Base-by-base conservation (phyloP, 306 rosid genomes). In the Crotalaria pallida region DNA sequence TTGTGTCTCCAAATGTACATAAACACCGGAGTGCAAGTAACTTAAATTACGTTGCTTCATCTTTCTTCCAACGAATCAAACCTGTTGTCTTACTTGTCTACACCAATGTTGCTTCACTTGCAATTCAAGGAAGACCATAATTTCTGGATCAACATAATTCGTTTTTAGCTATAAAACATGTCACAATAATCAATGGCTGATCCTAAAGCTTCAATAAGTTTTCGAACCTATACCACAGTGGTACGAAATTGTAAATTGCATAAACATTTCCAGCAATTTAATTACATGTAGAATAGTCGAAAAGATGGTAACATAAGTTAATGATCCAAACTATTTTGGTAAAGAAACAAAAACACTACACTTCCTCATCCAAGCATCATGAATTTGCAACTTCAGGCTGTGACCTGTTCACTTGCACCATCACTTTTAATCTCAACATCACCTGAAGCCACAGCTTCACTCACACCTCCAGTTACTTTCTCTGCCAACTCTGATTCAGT, bases 391-490 rank as follows among this genome's bases (percentile, higher is more conserved):
- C 40, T 69, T 82, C 74, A 81, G 52, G 80, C 82, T 10, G 65
- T 73, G 55, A 77, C 58, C 82, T 66, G 77, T 47, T 81, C 73
- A 40, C 31, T 68, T 66, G 80, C 69, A 26, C 69, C 71, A 27
- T 83, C 89, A 59, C 65, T 72, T 68, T 52, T 84, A 69, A 77
- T 61, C 65, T 65, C 84, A 31, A 44, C 47, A 16, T 67, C 81
- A 2, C 16, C 48, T 8, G 71, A 70, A 52, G 59, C 73, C 47
- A 64, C 47, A 27, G 56, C 74, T 69, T 67, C 78, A 15, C 70
- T 56, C 47, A 64, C 47, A 27, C 52, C 74, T 69, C 63, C 78
- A 15, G 73, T 56, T 45, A 40, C 56, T 52, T 63, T 77, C 66
- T 16, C 75, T 13, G 57, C 57, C 3, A 75, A 55, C 8, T 72